Conservation (phyloP, 495 filamentous ascomycete species). For the Xylaria sp. region DNA sequence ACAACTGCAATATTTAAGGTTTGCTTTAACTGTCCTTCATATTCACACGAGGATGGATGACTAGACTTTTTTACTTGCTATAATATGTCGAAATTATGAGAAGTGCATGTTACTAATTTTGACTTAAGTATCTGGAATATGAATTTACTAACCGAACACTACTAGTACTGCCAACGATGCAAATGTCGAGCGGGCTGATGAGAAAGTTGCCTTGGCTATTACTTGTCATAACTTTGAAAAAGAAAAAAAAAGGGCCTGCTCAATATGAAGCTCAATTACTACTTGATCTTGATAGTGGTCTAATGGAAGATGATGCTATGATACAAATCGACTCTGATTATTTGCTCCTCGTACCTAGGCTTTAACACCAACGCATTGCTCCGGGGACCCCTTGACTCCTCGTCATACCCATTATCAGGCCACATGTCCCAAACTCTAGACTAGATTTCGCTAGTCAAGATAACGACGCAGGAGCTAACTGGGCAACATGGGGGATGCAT, state of each 20-base stretch:
- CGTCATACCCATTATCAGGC: not conserved
- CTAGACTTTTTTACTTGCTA: not conserved
- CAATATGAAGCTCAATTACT: constrained; percentile 25
- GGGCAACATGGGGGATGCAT: not conserved
- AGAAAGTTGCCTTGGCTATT: not conserved
- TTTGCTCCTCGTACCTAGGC: not conserved
- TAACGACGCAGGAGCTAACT: not conserved
- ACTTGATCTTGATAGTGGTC: constrained; percentile 26
- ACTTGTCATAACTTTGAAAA: not conserved
- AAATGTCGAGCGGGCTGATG: not conserved
- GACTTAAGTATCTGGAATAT: not conserved
- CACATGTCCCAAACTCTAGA: not conserved
- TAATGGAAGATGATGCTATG: constrained; percentile 27
- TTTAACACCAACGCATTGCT: not conserved
- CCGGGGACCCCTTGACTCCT: not conserved
- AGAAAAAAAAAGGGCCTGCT: not conserved
- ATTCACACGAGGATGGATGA: not conserved
- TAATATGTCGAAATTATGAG: not conserved
- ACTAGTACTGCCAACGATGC: not conserved
- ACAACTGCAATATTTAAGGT: not conserved
- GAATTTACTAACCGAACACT: not conserved
- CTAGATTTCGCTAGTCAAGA: constrained; percentile 23
- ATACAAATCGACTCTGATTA: constrained; percentile 25
- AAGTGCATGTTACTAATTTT: not conserved
- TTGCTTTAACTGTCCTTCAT: not conserved